Evolutionary conservation across 1,139 yeast genomes (phyloP).

Genomic region (Candida sanyaensis): DNA sequence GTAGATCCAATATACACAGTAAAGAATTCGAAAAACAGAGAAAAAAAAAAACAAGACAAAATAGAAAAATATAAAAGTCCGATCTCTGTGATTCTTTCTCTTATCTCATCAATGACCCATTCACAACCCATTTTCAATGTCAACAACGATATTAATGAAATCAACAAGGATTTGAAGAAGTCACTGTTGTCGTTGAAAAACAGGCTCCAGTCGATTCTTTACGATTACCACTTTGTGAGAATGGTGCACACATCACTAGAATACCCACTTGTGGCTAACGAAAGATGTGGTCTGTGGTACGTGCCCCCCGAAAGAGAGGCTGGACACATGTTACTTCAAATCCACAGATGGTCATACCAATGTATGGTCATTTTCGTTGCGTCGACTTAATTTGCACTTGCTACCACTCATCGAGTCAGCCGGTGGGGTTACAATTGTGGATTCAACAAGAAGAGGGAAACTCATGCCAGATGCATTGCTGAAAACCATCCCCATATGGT

Average conservation of each 20-base stretch:
- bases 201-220: slow-evolving; percentile 67
- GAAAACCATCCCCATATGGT: slow-evolving; percentile 90
- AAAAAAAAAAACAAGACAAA: too few species aligned
- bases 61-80: too few species aligned
- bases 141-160: slow-evolving; percentile 21
- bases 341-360: slow-evolving; percentile 88
- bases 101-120: slow-evolving; percentile 1
- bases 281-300: slow-evolving; percentile 90
- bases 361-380: slow-evolving; percentile 75
- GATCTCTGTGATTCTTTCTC: not conserved
- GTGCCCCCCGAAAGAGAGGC: slow-evolving; percentile 30
- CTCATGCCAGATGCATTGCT: slow-evolving; percentile 83
- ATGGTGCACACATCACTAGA: slow-evolving; percentile 14
- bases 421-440: slow-evolving; percentile 65
- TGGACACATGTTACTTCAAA: slow-evolving; percentile 66
- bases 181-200: slow-evolving; percentile 61
- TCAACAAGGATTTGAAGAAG: slow-evolving; percentile 44
- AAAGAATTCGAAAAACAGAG: not conserved
- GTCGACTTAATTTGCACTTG: slow-evolving; percentile 75
- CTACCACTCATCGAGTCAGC: slow-evolving; percentile 44
- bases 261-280: slow-evolving; percentile 65
- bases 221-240: slow-evolving; percentile 49
- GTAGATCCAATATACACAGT: not conserved
- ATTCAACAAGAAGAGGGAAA: slow-evolving; percentile 85
- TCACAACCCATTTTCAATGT: slow-evolving; percentile 14